Conservation (phyloP, 1,284 basidiomycete species). For the Sanghuangporus weigelae region DNA sequence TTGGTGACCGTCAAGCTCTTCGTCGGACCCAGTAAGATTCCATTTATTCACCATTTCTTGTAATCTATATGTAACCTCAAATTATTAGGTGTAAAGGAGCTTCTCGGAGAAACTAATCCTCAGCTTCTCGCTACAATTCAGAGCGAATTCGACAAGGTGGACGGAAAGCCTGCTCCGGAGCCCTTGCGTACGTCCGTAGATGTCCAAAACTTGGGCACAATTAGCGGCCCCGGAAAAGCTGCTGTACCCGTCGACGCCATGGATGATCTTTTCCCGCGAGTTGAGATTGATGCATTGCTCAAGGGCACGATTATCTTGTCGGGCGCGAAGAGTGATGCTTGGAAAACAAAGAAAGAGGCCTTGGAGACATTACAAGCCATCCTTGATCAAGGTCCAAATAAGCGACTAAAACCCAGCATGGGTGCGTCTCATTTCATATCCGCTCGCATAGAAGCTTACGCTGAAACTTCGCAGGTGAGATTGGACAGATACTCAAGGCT, state of each 20-base stretch:
- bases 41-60: neutral
- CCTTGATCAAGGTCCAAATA: slow-evolving; percentile 87
- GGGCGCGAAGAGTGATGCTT: slow-evolving; percentile 87
- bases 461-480: slow-evolving; percentile 60
- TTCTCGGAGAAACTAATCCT: slow-evolving; percentile 92
- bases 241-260: slow-evolving; percentile 60
- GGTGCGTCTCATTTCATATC: slow-evolving; percentile 39
- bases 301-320: slow-evolving; percentile 80
- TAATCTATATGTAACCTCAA: neutral
- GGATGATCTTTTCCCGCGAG: slow-evolving; percentile 93
- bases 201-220: slow-evolving; percentile 45
- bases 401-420: slow-evolving; percentile 87
- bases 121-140: slow-evolving; percentile 91
- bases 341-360: slow-evolving; percentile 97
- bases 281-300: slow-evolving; percentile 87
- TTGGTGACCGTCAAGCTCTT: slow-evolving; percentile 91
- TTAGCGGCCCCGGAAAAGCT: slow-evolving; percentile 30
- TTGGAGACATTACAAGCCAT: slow-evolving; percentile 82
- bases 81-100: slow-evolving; percentile 76
- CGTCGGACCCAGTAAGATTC: slow-evolving; percentile 74
- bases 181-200: slow-evolving; percentile 78
- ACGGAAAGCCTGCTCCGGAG: slow-evolving; percentile 73
- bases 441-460: slow-evolving; percentile 10
- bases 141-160: slow-evolving; percentile 92
- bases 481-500: slow-evolving; percentile 83